Evolutionary conservation across 1,284 basidiomycete genomes (phyloP).

Genomic region (Marasmius sp.): DNA sequence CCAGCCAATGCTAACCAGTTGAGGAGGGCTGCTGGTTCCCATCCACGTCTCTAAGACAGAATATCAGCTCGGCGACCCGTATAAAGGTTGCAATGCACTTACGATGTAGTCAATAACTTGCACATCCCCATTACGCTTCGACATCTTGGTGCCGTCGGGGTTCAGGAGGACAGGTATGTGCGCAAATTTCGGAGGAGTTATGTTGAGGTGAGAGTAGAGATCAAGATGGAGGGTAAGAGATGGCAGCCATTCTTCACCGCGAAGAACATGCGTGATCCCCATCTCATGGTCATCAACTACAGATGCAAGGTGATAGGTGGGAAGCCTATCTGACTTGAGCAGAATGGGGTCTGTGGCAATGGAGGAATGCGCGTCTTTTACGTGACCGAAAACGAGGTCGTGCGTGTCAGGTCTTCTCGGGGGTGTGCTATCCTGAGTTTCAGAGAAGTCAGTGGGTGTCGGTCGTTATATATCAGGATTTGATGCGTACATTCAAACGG

Average conservation of each 20-base stretch:
- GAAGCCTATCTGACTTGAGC: conserved; percentile 90
- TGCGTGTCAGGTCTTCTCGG: conserved; percentile 45
- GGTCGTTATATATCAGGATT: conserved; percentile 11
- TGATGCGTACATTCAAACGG: conserved; percentile 75
- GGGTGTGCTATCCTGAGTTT: conserved; percentile 49
- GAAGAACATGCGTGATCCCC: conserved; percentile 93
- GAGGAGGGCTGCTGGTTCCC: conserved; percentile 87
- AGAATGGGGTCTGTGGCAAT: conserved; percentile 90
- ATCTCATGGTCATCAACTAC: conserved; percentile 96
- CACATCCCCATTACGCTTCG: conserved; percentile 91
- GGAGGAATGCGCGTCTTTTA: conserved; percentile 75
- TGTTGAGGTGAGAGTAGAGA: conserved; percentile 79
- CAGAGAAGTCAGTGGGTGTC: conserved; percentile 7
- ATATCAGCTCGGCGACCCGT: conserved; percentile 26
- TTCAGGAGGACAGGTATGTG: conserved; percentile 93
- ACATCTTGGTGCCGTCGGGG: conserved; percentile 91
- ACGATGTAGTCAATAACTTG: conserved; percentile 86
- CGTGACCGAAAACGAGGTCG: conserved; percentile 78
- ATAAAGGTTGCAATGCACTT: conserved; percentile 21
- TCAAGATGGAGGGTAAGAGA: conserved; percentile 93
- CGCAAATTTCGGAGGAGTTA: conserved; percentile 79
- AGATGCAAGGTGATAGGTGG: conserved; percentile 96
- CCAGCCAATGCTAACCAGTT: conserved; percentile 95
- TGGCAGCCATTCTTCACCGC: conserved; percentile 98
- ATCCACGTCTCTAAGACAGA: conserved; percentile 62